Evolutionary conservation across 1,284 basidiomycete species (phyloP).

Genomic region (Abortiporus biennis): DNA sequence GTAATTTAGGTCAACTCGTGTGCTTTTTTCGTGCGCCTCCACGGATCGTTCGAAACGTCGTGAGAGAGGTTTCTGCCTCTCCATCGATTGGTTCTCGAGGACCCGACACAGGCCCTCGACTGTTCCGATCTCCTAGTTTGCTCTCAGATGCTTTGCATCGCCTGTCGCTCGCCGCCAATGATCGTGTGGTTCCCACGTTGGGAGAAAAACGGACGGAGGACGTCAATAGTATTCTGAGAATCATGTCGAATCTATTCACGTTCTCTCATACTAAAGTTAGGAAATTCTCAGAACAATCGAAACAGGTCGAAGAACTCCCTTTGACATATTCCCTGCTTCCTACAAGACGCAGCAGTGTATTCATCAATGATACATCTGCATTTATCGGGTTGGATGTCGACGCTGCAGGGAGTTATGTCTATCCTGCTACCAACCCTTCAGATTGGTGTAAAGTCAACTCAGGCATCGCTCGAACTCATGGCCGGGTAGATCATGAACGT

Average conservation of each 20-base stretch:
- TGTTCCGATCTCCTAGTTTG: slow-evolving; percentile 58
- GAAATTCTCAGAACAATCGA: slow-evolving; percentile 28
- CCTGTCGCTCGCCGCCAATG: slow-evolving; percentile 49
- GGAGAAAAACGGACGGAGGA: slow-evolving; percentile 41
- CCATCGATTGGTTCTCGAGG: slow-evolving; percentile 31
- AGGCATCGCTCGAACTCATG: slow-evolving; percentile 47
- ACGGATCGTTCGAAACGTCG: slow-evolving; percentile 55
- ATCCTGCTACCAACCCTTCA: slow-evolving; percentile 37
- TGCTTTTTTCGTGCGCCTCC: slow-evolving; percentile 80
- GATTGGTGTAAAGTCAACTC: slow-evolving; percentile 58
- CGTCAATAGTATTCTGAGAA: slow-evolving; percentile 49
- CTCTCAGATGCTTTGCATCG: slow-evolving; percentile 64
- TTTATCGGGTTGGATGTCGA: slow-evolving; percentile 49
- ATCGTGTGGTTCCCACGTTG: slow-evolving; percentile 17
- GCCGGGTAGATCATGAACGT: slow-evolving; percentile 67
- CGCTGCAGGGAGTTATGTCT: slow-evolving; percentile 64
- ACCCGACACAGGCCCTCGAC: slow-evolving; percentile 29
- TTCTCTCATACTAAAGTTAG: slow-evolving; percentile 44
- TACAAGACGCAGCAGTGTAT: slow-evolving; percentile 55
- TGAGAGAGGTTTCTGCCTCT: slow-evolving; percentile 43
- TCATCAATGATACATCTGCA: slow-evolving; percentile 54
- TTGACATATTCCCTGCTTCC: slow-evolving; percentile 34
- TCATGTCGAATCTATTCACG: slow-evolving; percentile 70
- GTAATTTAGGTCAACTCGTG: slow-evolving; percentile 65
- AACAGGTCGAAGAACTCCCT: slow-evolving; percentile 28